Percentiles rank a stretch among this genome's conserved stretches.
phyloP scores from a whole-genome alignment of 2,329 filamentous ascomycete species.

The Fonsecaea monophora region DNA sequence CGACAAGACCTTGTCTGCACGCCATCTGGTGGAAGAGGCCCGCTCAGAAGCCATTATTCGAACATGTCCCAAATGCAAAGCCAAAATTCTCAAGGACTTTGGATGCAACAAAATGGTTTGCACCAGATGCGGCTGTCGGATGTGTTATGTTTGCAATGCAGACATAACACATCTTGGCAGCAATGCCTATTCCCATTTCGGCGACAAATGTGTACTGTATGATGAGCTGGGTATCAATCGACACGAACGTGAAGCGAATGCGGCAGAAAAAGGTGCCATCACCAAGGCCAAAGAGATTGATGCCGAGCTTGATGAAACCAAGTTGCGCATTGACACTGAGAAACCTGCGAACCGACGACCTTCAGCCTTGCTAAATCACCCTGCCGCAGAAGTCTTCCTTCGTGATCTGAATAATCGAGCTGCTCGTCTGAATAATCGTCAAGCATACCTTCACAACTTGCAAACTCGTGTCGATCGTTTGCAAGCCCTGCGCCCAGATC shows the following conservation, averaged over 20 bases:
- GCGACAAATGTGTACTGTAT: conserved; percentile 68
- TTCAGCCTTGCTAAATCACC: conserved; percentile 16
- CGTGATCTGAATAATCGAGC: conserved; percentile 21
- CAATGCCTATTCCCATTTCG: conserved; percentile 72
- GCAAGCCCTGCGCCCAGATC: conserved; percentile 21
- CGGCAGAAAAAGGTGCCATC: conserved; percentile 44
- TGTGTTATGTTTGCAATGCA: conserved; percentile 70
- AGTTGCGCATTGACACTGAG: conserved; percentile 35
- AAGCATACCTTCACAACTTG: conserved; percentile 16
- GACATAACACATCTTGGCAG: conserved; percentile 55
- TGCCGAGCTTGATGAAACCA: conserved; percentile 37
- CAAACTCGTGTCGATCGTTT: conserved; percentile 8
- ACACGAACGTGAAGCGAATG: conserved; percentile 42
- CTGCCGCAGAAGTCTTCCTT: conserved; percentile 20
- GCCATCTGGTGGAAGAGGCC: conserved; percentile 78
- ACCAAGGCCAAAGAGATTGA: conserved; percentile 41
- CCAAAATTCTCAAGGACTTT: conserved; percentile 76
- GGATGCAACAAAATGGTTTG: conserved; percentile 89
- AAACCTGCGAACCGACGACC: conserved; percentile 8
- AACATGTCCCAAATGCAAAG: conserved; percentile 69
- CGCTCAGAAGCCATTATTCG: conserved; percentile 82
- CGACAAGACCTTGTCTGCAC: conserved; percentile 65
- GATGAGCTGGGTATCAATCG: conserved; percentile 57
- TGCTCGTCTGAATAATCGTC: conserved; percentile 16
- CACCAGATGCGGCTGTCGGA: conserved; percentile 60